A percentile compares a stretch with the other conserved stretches of the same genome.
Conservation (phyloP, 2,329 filamentous ascomycete species). For the Trichoderma harzianum region DNA sequence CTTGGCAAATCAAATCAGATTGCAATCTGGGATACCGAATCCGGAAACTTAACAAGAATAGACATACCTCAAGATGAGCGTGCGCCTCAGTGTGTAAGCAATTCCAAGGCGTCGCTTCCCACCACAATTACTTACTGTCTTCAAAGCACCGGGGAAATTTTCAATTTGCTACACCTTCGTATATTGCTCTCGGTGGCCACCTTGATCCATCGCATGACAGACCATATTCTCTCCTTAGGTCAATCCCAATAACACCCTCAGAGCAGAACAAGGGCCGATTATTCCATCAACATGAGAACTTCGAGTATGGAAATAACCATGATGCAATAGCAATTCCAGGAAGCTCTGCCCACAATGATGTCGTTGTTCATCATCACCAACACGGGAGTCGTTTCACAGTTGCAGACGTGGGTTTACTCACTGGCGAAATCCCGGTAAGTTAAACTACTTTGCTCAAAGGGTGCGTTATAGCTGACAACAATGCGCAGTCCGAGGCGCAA, state of each 20-base stretch:
- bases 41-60: background rate
- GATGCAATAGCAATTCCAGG: slow-evolving; percentile 4
- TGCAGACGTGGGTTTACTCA: slow-evolving; percentile 7
- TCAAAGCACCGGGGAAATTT: background rate
- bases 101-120: background rate
- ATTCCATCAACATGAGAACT: slow-evolving; percentile 2
- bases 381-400: background rate
- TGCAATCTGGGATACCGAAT: background rate
- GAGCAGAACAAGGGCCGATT: background rate
- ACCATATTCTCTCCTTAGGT: background rate
- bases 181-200: slow-evolving; percentile 1
- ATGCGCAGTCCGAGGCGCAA: background rate
- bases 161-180: background rate
- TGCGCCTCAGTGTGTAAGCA: slow-evolving; percentile 8
- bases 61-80: slow-evolving; percentile 5
- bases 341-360: background rate
- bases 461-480: background rate
- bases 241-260: background rate
- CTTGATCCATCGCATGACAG: background rate
- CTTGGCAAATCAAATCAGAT: background rate
- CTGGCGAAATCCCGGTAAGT: slow-evolving; percentile 8
- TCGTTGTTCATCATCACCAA: slow-evolving; percentile 2
- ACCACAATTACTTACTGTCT: background rate
- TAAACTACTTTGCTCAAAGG: background rate
- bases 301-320: background rate